Percentiles rank a stretch among this genome's conserved stretches.
These are phyloP conservation scores for Marasmius oreades DNA, from an alignment of 1,284 basidiomycete species.

Conservation along the genomic window DNA sequence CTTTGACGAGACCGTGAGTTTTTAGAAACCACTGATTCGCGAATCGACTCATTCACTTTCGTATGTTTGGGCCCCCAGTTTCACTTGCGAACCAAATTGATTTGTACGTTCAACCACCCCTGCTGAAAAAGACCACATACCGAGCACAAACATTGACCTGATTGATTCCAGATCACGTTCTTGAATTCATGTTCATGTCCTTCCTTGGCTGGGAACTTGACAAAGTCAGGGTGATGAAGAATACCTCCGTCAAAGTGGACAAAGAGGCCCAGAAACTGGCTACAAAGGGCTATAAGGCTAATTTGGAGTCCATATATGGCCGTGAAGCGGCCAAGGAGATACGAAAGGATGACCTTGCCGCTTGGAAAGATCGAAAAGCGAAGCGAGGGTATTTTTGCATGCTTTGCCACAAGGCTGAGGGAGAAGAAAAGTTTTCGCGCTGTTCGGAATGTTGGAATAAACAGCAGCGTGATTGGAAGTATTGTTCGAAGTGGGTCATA, in stretches of 20 bases:
- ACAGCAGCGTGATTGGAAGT: slow-evolving; percentile 8
- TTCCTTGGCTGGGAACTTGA: slow-evolving; percentile 7
- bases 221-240: slow-evolving; percentile 1
- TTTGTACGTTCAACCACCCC: slow-evolving; percentile 10
- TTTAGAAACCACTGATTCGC: background rate
- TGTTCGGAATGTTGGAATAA: slow-evolving; percentile 9
- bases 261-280: too few relatives aligned
- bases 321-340: background rate
- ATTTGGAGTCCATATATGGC: background rate
- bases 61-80: background rate
- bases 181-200: slow-evolving; percentile 12
- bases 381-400: slow-evolving; percentile 1
- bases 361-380: background rate
- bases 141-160: too few relatives aligned
- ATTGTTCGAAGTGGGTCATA: slow-evolving; percentile 13
- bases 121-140: too few relatives aligned
- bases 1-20: background rate
- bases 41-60: background rate
- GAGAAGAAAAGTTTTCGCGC: slow-evolving; percentile 7
- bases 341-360: slow-evolving; percentile 1
- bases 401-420: slow-evolving; percentile 4
- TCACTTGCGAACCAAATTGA: slow-evolving; percentile 15
- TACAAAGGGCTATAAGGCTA: background rate
- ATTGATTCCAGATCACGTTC: slow-evolving; percentile 15
- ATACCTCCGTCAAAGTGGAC: background rate